These are phyloP conservation scores for Camellia oleifera DNA, from an alignment of 179 eudicot genomes.

Conservation along the genomic window DNA sequence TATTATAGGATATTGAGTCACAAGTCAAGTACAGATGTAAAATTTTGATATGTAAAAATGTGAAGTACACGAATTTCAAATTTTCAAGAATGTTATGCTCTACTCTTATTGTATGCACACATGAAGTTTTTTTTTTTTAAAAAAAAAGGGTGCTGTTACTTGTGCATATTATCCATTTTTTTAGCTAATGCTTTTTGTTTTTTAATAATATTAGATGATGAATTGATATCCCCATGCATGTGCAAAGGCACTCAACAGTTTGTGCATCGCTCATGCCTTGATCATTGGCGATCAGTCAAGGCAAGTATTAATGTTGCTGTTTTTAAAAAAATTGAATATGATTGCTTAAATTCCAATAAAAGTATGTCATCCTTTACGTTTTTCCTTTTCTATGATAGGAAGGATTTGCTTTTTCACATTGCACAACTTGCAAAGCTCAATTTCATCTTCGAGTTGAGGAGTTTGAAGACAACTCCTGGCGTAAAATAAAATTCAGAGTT, in stretches of 20 bases:
- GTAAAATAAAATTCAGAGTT: slow-evolving; percentile 75
- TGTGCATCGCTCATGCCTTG: slow-evolving; percentile 94
- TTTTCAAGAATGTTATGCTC: too few relatives aligned
- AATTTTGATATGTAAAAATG: too few relatives aligned
- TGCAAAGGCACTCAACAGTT: slow-evolving; percentile 97
- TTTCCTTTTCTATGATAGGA: slow-evolving; percentile 35
- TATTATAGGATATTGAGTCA: too few relatives aligned
- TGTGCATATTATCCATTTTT: neutral
- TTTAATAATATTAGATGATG: slow-evolving; percentile 47
- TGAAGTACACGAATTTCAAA: too few relatives aligned
- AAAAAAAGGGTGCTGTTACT: neutral
- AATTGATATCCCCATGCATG: slow-evolving; percentile 92
- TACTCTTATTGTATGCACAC: too few relatives aligned
- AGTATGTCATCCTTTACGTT: slow-evolving; percentile 18
- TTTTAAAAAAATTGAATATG: neutral
- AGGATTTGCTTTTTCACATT: slow-evolving; percentile 95
- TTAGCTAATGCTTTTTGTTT: neutral
- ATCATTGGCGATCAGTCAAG: slow-evolving; percentile 96
- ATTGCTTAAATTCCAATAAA: neutral
- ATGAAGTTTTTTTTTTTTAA: neutral
- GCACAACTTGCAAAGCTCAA: slow-evolving; percentile 96
- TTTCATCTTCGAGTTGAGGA: slow-evolving; percentile 66
- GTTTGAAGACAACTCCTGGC: slow-evolving; percentile 78
- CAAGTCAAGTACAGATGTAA: too few relatives aligned
- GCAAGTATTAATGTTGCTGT: slow-evolving; percentile 26